phyloP scores from a whole-genome alignment of 2,329 filamentous ascomycete species.

The Colletotrichum nymphaeae region DNA sequence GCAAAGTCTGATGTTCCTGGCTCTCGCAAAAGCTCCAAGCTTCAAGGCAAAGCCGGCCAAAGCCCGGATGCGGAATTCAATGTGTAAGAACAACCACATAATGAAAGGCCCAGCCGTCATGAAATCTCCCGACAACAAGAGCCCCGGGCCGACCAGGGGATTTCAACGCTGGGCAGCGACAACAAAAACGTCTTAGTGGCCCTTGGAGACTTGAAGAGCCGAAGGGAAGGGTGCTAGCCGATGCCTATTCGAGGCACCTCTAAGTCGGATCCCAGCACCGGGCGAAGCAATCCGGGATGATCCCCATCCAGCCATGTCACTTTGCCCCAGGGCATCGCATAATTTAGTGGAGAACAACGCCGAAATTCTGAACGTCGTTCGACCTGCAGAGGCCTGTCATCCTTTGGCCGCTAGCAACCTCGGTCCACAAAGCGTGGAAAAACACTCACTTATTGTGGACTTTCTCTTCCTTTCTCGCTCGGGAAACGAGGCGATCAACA shows the following conservation, averaged over 20 bases:
- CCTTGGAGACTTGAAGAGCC: conserved; percentile 11
- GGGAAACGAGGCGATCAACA: neutral
- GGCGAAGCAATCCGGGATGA: conserved; percentile 8
- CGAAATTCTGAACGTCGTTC: conserved; percentile 8
- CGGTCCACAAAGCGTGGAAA: conserved; percentile 18
- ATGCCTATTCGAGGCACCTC: neutral
- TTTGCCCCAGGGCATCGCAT: neutral
- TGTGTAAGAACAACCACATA: neutral
- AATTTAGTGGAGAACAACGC: conserved; percentile 15
- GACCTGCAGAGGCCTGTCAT: conserved; percentile 1
- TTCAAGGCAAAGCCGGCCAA: neutral
- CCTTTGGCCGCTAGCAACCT: conserved; percentile 9
- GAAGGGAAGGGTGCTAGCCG: neutral
- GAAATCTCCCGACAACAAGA: neutral
- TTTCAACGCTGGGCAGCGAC: neutral
- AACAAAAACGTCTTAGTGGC: neutral
- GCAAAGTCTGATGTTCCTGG: neutral
- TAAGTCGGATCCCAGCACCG: neutral
- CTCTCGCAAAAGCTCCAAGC: neutral
- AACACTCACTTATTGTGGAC: neutral
- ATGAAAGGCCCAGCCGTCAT: neutral
- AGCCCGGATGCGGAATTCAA: conserved; percentile 14
- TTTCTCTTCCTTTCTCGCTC: neutral
- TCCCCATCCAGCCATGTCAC: conserved; percentile 9
- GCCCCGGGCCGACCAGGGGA: neutral